Conservation (phyloP, 371 early-diverging fungal genomes). For the Syncephalastrum racemosum region DNA sequence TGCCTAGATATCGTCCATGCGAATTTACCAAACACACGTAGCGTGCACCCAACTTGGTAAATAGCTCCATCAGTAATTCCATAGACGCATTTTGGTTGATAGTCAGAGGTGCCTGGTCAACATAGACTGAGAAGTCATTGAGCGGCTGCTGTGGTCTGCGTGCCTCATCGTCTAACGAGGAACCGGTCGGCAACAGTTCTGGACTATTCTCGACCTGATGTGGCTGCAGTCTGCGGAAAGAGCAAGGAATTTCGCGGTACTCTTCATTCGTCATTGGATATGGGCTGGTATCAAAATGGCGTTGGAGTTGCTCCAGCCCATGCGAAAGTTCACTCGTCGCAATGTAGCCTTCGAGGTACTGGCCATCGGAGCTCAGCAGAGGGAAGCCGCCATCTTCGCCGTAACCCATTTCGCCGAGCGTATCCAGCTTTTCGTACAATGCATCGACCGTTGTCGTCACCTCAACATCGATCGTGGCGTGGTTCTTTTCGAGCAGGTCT, state of each 20-base stretch:
- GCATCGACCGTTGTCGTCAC: conserved; percentile 56
- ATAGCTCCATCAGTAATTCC: conserved; percentile 86
- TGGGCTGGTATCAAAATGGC: conserved; percentile 22
- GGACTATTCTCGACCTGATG: too few species aligned
- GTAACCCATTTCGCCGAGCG: conserved; percentile 61
- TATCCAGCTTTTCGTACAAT: conserved; percentile 55
- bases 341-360: conserved; percentile 81
- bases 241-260: conserved; percentile 25
- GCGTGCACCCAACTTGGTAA: conserved; percentile 78
- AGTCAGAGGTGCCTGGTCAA: conserved; percentile 82
- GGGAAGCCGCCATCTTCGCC: conserved; percentile 83
- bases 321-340: conserved; percentile 81
- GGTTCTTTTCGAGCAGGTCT: conserved; percentile 33
- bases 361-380: conserved; percentile 61
- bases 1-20: conserved; percentile 66
- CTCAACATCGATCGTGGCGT: conserved; percentile 64
- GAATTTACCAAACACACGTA: conserved; percentile 59
- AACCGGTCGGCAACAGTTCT: background rate
- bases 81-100: conserved; percentile 75
- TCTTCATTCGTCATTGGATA: conserved; percentile 37
- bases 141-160: conserved; percentile 9
- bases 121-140: conserved; percentile 70
- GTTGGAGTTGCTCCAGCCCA: conserved; percentile 56
- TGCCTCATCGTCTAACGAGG: conserved; percentile 5
- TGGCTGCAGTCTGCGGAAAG: conserved; percentile 21